These are phyloP conservation scores for Aspergillus panamensis DNA, from an alignment of 495 filamentous ascomycete genomes.

Conservation along the genomic window DNA sequence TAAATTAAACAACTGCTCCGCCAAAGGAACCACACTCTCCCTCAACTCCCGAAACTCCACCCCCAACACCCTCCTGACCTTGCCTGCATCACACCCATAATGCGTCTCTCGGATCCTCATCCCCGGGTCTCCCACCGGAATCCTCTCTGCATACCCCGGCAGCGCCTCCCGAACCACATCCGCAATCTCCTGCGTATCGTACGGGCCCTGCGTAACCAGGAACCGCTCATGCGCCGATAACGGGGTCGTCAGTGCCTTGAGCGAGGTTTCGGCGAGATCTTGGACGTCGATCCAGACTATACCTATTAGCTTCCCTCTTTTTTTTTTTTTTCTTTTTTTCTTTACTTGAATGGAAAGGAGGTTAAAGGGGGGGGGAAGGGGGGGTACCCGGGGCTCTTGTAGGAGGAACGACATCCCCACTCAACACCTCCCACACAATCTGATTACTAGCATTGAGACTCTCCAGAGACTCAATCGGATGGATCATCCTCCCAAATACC, in stretches of 20 bases:
- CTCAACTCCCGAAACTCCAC: conserved; percentile 18
- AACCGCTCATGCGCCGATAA: conserved; percentile 31
- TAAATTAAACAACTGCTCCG: conserved; percentile 24
- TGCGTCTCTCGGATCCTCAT: conserved; percentile 24
- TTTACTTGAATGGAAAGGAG: neutral
- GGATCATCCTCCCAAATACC: conserved; percentile 32
- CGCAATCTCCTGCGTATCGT: conserved; percentile 33
- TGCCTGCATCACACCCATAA: conserved; percentile 30
- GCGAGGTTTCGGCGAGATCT: conserved; percentile 36
- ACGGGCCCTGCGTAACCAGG: conserved; percentile 29
- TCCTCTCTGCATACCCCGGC: conserved; percentile 17
- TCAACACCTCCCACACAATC: conserved; percentile 30
- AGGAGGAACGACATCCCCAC: conserved; percentile 7
- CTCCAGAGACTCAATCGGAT: conserved; percentile 22
- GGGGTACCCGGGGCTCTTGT: neutral
- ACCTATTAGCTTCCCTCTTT: neutral
- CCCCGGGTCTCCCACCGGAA: conserved; percentile 26
- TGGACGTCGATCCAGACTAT: conserved; percentile 31
- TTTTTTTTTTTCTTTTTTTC: neutral
- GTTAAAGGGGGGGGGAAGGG: neutral
- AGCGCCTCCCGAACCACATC: conserved; percentile 31
- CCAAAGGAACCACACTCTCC: conserved; percentile 24
- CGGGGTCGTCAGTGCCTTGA: conserved; percentile 27
- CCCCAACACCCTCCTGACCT: conserved; percentile 18
- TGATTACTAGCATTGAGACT: conserved; percentile 30